Evolutionary conservation across 2,329 filamentous ascomycete genomes (phyloP).

Genomic region (Nemania sp.): DNA sequence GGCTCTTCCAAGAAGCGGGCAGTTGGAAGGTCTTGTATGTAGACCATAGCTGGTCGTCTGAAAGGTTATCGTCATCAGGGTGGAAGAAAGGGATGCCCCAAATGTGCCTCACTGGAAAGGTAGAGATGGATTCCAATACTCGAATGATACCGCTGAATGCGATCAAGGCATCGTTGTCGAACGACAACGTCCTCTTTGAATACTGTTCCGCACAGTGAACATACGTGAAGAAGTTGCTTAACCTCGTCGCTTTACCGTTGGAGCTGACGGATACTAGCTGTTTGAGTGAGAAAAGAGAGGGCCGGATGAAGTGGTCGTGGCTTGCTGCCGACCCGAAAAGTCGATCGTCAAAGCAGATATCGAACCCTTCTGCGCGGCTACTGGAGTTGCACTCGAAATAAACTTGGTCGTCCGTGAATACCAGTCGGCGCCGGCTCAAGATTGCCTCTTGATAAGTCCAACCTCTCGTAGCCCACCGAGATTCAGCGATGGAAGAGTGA

Average conservation of each 20-base stretch:
- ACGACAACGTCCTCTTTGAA: slow-evolving; percentile 16
- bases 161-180: slow-evolving; percentile 23
- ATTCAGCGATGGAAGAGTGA: slow-evolving; percentile 13
- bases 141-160: slow-evolving; percentile 25
- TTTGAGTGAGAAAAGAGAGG: slow-evolving; percentile 12
- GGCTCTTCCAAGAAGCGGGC: slow-evolving; percentile 1
- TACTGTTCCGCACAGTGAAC: slow-evolving; percentile 24
- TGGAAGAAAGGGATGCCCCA: slow-evolving; percentile 25
- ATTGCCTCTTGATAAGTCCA: slow-evolving; percentile 44
- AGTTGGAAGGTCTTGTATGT: slow-evolving; percentile 9
- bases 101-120: slow-evolving; percentile 24
- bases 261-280: background rate
- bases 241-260: background rate
- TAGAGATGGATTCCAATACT: slow-evolving; percentile 9
- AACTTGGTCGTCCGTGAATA: slow-evolving; percentile 38
- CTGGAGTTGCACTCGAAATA: slow-evolving; percentile 26
- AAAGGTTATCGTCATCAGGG: slow-evolving; percentile 9
- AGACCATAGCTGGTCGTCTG: background rate
- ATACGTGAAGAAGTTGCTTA: slow-evolving; percentile 15
- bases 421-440: slow-evolving; percentile 35
- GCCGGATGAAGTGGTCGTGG: background rate
- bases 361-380: slow-evolving; percentile 15
- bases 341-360: background rate
- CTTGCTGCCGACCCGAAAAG: background rate
- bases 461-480: slow-evolving; percentile 29